Evolutionary conservation across 2,329 filamentous ascomycete genomes (phyloP).

Genomic region (Intubia oerlemansii): DNA sequence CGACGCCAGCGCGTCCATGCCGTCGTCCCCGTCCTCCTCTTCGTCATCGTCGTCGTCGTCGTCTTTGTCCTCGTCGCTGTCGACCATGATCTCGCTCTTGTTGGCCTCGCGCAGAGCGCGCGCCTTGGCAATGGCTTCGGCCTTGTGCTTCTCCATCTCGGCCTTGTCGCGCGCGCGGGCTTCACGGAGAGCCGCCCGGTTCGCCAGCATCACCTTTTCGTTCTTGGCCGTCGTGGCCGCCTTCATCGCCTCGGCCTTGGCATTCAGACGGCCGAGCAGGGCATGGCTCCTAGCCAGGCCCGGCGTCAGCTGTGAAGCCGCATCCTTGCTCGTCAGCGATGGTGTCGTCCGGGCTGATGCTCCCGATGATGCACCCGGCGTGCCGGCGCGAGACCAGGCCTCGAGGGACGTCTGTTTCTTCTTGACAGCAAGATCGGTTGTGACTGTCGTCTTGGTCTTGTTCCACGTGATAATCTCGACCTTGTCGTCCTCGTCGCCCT

Average conservation of each 20-base stretch:
- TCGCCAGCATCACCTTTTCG: slow-evolving; percentile 15
- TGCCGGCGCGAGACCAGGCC: slow-evolving; percentile 7
- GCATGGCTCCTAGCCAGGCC: slow-evolving; percentile 23
- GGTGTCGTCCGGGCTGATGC: background rate
- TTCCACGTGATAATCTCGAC: slow-evolving; percentile 15
- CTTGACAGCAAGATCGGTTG: slow-evolving; percentile 10
- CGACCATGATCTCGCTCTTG: slow-evolving; percentile 80
- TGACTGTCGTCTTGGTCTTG: background rate
- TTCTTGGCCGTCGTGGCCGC: slow-evolving; percentile 18
- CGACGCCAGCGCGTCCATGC: slow-evolving; percentile 24
- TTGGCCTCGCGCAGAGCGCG: slow-evolving; percentile 40
- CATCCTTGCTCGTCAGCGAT: slow-evolving; percentile 21
- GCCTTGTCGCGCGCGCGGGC: slow-evolving; percentile 56
- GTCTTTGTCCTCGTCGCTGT: slow-evolving; percentile 53
- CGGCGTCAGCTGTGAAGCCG: slow-evolving; percentile 21
- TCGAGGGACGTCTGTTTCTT: slow-evolving; percentile 10
- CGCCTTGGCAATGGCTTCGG: slow-evolving; percentile 47
- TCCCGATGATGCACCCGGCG: background rate
- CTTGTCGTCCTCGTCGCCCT: slow-evolving; percentile 20
- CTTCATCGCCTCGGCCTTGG: slow-evolving; percentile 12
- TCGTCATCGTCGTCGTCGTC: slow-evolving; percentile 49
- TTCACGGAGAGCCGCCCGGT: slow-evolving; percentile 41
- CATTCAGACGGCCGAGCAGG: slow-evolving; percentile 23
- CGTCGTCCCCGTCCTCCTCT: slow-evolving; percentile 39
- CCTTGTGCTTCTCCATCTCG: slow-evolving; percentile 50